Percentiles rank a stretch among this genome's conserved stretches.
Evolutionary conservation across 768 basidiomycete genomes (phyloP).

Genomic region (Lanmaoa pseudosensibilis): DNA sequence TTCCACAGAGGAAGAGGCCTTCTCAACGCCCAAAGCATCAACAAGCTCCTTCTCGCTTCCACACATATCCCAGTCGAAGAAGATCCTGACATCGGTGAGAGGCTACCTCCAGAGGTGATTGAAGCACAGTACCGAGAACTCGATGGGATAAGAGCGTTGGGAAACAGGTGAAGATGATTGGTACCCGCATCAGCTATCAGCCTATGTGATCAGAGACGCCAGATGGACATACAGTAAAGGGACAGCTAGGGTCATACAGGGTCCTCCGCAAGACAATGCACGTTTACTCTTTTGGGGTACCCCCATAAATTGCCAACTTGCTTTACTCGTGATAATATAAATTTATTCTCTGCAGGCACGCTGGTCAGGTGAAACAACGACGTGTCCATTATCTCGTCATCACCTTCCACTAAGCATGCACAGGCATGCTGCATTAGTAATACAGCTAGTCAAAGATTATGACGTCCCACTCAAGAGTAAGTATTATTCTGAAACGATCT

Average conservation of each 20-base stretch:
- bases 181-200: not conserved
- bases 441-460: not conserved
- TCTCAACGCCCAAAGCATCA: constrained; percentile 18
- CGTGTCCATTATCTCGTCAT: not conserved
- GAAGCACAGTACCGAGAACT: constrained; percentile 9
- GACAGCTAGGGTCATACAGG: not conserved
- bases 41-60: constrained; percentile 23
- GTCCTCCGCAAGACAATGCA: not conserved
- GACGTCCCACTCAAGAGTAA: not conserved
- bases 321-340: not conserved
- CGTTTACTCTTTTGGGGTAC: not conserved
- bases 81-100: constrained; percentile 21
- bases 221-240: not conserved
- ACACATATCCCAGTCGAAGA: constrained; percentile 17
- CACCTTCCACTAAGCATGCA: not conserved
- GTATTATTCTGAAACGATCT: not conserved
- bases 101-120: constrained; percentile 11
- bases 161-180: not conserved
- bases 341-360: not conserved
- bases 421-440: not conserved
- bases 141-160: constrained; percentile 16
- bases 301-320: not conserved
- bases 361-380: not conserved
- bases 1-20: constrained; percentile 26
- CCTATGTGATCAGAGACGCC: not conserved